Evolutionary conservation across 75 land plant genomes (phyloP).

Genomic region (Selaginella moellendorffii): DNA sequence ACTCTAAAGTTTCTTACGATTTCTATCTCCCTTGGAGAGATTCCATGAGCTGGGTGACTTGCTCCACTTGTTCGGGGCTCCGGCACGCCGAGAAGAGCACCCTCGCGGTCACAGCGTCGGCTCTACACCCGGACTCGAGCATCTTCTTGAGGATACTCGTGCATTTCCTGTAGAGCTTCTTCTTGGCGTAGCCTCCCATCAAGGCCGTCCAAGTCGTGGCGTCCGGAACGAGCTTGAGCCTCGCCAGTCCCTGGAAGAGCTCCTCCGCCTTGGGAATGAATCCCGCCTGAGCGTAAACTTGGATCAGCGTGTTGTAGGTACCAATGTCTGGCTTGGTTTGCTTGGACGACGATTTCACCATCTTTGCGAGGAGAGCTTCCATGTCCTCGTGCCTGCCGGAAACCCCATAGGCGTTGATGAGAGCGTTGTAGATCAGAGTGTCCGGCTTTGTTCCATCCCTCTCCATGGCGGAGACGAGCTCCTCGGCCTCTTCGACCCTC

Average conservation of each 20-base stretch:
- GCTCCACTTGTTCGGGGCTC: conserved; percentile 28
- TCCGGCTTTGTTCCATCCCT: conserved; percentile 53
- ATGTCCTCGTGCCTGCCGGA: conserved; percentile 47
- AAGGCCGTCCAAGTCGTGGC: conserved; percentile 74
- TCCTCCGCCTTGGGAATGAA: conserved; percentile 58
- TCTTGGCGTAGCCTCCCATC: conserved; percentile 63
- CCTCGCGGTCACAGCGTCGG: conserved; percentile 69
- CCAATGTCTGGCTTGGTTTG: conserved; percentile 45
- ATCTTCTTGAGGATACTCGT: conserved; percentile 62
- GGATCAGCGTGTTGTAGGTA: conserved; percentile 78
- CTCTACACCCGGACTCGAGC: conserved; percentile 62
- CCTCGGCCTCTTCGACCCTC: conserved; percentile 58
- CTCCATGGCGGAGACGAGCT: conserved; percentile 50
- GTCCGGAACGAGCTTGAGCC: conserved; percentile 42
- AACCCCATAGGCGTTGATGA: conserved; percentile 65
- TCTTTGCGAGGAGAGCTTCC: conserved; percentile 42
- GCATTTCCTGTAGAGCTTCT: conserved; percentile 57
- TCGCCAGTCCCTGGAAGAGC: conserved; percentile 36
- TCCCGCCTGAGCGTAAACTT: conserved; percentile 58
- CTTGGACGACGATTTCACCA: conserved; percentile 38
- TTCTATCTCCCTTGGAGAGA: not conserved
- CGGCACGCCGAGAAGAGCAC: conserved; percentile 74
- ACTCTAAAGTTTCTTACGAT: too few species aligned
- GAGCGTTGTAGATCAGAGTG: conserved; percentile 54
- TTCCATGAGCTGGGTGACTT: conserved; percentile 17